These are phyloP conservation scores for Arabidopsis suecica DNA, from an alignment of 345 rosid species.

Conservation along the genomic window DNA sequence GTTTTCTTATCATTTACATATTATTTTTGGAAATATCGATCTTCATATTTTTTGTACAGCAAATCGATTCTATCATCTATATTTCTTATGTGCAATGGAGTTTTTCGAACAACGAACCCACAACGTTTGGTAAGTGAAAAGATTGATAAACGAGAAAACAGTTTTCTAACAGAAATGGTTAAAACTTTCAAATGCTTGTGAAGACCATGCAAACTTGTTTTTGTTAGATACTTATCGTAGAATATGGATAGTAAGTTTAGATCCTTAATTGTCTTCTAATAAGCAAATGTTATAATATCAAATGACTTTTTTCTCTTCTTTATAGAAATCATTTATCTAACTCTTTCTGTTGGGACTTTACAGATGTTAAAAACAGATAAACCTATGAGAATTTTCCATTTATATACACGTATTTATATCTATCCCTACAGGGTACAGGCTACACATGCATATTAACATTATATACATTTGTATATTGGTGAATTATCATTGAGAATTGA, in stretches of 20 bases:
- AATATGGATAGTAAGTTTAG: not conserved
- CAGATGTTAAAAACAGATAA: slow-evolving; percentile 29
- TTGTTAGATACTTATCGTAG: not conserved
- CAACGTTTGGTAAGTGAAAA: not conserved
- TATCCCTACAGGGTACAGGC: slow-evolving; percentile 13
- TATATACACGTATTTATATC: not conserved
- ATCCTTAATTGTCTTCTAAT: no score
- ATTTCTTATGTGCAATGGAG: not conserved
- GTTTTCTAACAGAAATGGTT: no score
- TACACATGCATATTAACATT: slow-evolving; percentile 11
- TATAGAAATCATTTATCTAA: not conserved
- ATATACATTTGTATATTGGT: not conserved
- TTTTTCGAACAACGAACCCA: not conserved
- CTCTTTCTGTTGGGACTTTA: slow-evolving; percentile 9
- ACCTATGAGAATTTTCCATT: slow-evolving; percentile 1
- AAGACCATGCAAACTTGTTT: not conserved
- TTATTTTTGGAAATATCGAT: not conserved
- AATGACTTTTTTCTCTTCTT: not conserved
- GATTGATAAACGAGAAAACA: not conserved
- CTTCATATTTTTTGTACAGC: no score
- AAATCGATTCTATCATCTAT: no score
- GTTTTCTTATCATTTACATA: not conserved
- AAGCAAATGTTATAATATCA: not conserved
- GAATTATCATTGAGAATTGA: slow-evolving; percentile 6
- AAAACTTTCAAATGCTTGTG: not conserved